A percentile compares a stretch with the other conserved stretches of the same genome.
These are phyloP conservation scores for Populus simonii DNA, from an alignment of 345 rosid species.

Conservation along the genomic window DNA sequence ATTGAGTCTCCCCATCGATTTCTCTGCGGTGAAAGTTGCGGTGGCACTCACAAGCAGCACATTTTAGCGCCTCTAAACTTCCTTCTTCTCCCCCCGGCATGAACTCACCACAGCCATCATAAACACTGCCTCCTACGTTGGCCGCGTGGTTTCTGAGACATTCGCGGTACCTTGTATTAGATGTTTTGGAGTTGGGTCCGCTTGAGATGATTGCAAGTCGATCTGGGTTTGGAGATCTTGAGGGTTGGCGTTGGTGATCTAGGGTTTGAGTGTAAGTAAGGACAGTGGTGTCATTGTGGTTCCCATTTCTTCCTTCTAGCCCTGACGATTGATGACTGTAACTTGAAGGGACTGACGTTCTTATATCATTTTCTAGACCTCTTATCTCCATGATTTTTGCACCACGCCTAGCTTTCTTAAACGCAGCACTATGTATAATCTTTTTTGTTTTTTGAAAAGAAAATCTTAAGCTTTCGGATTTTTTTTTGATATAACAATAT, in stretches of 20 bases:
- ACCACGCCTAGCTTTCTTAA: background rate
- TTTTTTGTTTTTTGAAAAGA: too few species aligned
- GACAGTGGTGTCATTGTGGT: slow-evolving; percentile 38
- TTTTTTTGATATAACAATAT: background rate
- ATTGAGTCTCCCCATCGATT: slow-evolving; percentile 47
- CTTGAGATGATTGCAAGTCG: slow-evolving; percentile 32
- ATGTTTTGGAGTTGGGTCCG: slow-evolving; percentile 34
- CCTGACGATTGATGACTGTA: slow-evolving; percentile 29
- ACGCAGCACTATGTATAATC: background rate
- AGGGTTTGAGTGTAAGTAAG: slow-evolving; percentile 67
- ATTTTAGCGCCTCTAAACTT: slow-evolving; percentile 67
- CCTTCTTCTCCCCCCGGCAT: slow-evolving; percentile 97
- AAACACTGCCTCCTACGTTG: slow-evolving; percentile 70
- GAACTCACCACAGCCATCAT: slow-evolving; percentile 96
- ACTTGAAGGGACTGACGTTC: slow-evolving; percentile 27
- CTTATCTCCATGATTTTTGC: slow-evolving; percentile 40
- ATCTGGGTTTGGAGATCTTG: slow-evolving; percentile 40
- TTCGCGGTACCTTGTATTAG: slow-evolving; percentile 58
- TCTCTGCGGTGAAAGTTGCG: slow-evolving; percentile 92
- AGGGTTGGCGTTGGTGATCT: slow-evolving; percentile 45
- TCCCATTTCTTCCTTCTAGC: slow-evolving; percentile 46
- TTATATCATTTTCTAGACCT: slow-evolving; percentile 38
- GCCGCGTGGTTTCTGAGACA: slow-evolving; percentile 94
- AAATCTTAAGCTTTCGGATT: background rate
- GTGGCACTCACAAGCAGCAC: slow-evolving; percentile 96